A percentile compares a stretch with the other conserved stretches of the same genome.
These are phyloP conservation scores for Irpex rosettiformis DNA, from an alignment of 1,284 basidiomycete genomes.

Conservation along the genomic window DNA sequence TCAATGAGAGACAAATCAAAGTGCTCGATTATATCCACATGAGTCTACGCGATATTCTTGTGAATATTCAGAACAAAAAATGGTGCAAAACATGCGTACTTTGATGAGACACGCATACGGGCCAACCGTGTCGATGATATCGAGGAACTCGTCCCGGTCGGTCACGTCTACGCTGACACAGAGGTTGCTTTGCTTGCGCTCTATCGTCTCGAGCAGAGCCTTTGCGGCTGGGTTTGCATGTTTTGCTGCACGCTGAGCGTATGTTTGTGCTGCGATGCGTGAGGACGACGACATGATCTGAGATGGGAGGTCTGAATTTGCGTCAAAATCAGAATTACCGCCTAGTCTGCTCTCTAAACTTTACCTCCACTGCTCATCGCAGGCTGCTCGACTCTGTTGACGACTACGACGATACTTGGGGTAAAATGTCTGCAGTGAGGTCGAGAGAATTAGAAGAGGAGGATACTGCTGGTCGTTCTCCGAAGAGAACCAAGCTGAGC, in stretches of 20 bases:
- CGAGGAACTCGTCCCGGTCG: slow-evolving; percentile 75
- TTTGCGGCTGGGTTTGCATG: slow-evolving; percentile 76
- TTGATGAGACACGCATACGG: slow-evolving; percentile 93
- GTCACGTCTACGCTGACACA: slow-evolving; percentile 97
- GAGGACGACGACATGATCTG: slow-evolving; percentile 43
- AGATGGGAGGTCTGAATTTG: not conserved
- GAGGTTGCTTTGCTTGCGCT: slow-evolving; percentile 88
- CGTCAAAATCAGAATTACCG: slow-evolving; percentile 3
- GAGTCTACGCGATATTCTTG: slow-evolving; percentile 66
- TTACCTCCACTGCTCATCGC: not conserved
- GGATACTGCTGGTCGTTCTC: slow-evolving; percentile 37
- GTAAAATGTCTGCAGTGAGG: slow-evolving; percentile 31
- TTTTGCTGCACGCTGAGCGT: slow-evolving; percentile 58
- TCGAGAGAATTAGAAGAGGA: slow-evolving; percentile 53
- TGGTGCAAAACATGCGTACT: slow-evolving; percentile 41
- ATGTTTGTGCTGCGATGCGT: slow-evolving; percentile 41
- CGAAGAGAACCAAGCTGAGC: slow-evolving; percentile 56
- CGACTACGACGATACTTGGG: no score
- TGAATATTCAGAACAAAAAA: not conserved
- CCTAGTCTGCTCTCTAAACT: not conserved
- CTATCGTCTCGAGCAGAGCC: slow-evolving; percentile 79
- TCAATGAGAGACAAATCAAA: slow-evolving; percentile 78
- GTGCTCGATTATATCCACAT: slow-evolving; percentile 95
- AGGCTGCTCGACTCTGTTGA: no score
- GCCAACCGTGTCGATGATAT: slow-evolving; percentile 86